Percentiles rank a stretch among this genome's conserved stretches.
Conservation (phyloP, 306 rosid species). For the Lathyrus sativus region DNA sequence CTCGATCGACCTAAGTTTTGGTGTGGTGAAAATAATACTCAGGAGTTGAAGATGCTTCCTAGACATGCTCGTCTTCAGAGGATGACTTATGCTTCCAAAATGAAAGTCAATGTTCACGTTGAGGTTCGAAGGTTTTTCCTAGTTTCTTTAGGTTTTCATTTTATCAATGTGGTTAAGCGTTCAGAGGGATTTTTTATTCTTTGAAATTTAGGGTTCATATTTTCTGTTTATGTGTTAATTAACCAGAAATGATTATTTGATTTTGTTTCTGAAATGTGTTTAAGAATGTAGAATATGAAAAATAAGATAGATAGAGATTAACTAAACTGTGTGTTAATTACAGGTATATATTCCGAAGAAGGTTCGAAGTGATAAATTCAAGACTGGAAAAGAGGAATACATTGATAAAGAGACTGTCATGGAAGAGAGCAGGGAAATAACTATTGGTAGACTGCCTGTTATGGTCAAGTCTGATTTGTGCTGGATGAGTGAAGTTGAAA, state of each 20-base stretch:
- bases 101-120: slow-evolving; percentile 55
- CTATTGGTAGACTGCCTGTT: slow-evolving; percentile 81
- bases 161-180: background rate
- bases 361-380: slow-evolving; percentile 77
- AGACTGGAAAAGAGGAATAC: slow-evolving; percentile 70
- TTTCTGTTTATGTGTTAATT: slow-evolving; percentile 29
- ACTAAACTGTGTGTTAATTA: background rate
- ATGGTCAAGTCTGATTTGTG: slow-evolving; percentile 94
- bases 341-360: slow-evolving; percentile 64
- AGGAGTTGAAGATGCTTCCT: slow-evolving; percentile 74
- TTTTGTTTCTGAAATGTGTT: background rate
- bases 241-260: background rate
- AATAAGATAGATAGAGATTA: background rate
- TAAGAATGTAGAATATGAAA: background rate
- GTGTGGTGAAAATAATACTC: slow-evolving; percentile 64
- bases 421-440: slow-evolving; percentile 57
- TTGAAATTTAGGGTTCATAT: slow-evolving; percentile 7
- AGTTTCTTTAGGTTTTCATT: background rate
- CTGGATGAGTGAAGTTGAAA: slow-evolving; percentile 76
- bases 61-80: slow-evolving; percentile 91
- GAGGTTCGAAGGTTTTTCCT: slow-evolving; percentile 45
- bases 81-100: slow-evolving; percentile 82
- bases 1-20: slow-evolving; percentile 75
- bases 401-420: slow-evolving; percentile 44
- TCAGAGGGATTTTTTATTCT: background rate